These are phyloP conservation scores for Lagenidium giganteum DNA, from an alignment of 352 stramenopile species.

Conservation along the genomic window DNA sequence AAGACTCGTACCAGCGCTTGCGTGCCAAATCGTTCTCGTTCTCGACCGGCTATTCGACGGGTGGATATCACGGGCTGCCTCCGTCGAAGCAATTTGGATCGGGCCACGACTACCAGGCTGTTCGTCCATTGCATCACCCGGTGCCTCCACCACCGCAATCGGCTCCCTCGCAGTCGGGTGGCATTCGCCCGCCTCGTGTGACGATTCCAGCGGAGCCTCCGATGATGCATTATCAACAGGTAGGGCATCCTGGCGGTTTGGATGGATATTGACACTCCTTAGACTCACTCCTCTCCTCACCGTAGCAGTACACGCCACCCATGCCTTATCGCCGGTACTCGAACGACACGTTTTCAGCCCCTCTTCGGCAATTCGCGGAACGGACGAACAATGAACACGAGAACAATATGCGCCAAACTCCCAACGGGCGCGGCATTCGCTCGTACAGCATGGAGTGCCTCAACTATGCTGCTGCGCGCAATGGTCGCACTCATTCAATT, in stretches of 20 bases:
- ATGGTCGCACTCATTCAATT: constrained; percentile 57
- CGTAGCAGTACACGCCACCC: constrained; percentile 20
- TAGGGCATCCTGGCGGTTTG: constrained; percentile 13
- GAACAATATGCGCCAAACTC: too few species aligned
- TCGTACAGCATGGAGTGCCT: constrained; percentile 63
- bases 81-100: constrained; percentile 17
- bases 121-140: constrained; percentile 41
- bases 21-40: constrained; percentile 77
- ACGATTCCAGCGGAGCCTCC: constrained; percentile 60
- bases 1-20: constrained; percentile 59
- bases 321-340: constrained; percentile 71
- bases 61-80: constrained; percentile 49
- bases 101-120: constrained; percentile 53
- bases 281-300: too few species aligned
- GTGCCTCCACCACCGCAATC: constrained; percentile 26
- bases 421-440: too few species aligned
- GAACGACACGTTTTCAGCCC: constrained; percentile 54
- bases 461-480: constrained; percentile 29
- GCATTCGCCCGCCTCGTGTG: constrained; percentile 56
- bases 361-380: constrained; percentile 55
- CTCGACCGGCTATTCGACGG: constrained; percentile 39
- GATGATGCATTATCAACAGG: constrained; percentile 64
- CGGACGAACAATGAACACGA: too few species aligned
- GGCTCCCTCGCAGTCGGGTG: constrained; percentile 15
- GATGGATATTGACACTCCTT: neutral